These are phyloP conservation scores for Clohesyomyces aquaticus DNA, from an alignment of 495 filamentous ascomycete genomes.

Conservation along the genomic window DNA sequence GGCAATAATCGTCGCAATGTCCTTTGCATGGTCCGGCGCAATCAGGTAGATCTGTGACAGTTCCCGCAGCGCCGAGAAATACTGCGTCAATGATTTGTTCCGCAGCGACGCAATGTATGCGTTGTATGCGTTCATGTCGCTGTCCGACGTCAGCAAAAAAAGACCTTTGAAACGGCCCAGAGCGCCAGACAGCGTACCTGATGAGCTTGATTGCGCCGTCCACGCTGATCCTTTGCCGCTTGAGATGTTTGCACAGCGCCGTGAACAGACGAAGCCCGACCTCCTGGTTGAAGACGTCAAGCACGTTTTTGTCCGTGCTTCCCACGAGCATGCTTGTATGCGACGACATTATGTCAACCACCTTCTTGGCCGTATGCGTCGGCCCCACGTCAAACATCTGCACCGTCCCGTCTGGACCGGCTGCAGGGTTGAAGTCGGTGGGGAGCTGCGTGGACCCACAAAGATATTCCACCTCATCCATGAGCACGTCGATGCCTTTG, in stretches of 20 bases:
- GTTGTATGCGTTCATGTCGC: constrained; percentile 94
- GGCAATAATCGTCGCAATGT: constrained; percentile 92
- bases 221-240: constrained; percentile 88
- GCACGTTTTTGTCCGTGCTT: constrained; percentile 93
- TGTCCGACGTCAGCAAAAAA: constrained; percentile 43
- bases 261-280: constrained; percentile 90
- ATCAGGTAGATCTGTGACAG: constrained; percentile 95
- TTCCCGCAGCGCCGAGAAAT: constrained; percentile 91
- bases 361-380: constrained; percentile 72
- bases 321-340: constrained; percentile 92
- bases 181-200: constrained; percentile 53
- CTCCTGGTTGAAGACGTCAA: constrained; percentile 98
- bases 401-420: constrained; percentile 43
- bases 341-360: constrained; percentile 81
- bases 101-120: constrained; percentile 78
- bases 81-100: constrained; percentile 80
- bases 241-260: constrained; percentile 93
- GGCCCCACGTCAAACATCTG: constrained; percentile 76
- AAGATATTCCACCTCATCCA: constrained; percentile 97
- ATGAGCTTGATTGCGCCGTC: constrained; percentile 92
- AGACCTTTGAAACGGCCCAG: background rate
- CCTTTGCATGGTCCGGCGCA: constrained; percentile 83
- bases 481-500: constrained; percentile 96
- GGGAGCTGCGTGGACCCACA: constrained; percentile 85
- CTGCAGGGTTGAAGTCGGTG: constrained; percentile 86